Percentiles rank a stretch among this genome's conserved stretches.
These are phyloP conservation scores for Botrytis fabae DNA, from an alignment of 2,329 filamentous ascomycete genomes.

Conservation along the genomic window DNA sequence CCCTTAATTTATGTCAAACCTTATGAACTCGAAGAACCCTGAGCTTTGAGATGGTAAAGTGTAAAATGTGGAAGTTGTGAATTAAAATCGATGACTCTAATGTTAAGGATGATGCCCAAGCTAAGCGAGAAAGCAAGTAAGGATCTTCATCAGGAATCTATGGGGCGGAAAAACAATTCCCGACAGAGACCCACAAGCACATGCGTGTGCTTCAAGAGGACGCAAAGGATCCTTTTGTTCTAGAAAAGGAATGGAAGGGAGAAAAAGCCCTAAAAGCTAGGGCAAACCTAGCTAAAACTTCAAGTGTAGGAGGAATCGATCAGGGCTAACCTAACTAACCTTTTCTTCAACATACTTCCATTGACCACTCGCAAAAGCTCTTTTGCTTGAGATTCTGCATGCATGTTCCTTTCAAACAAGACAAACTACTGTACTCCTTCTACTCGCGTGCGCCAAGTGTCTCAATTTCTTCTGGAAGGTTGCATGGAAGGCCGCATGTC, in stretches of 20 bases:
- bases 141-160: not conserved
- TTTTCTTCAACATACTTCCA: not conserved
- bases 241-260: slow-evolving; percentile 12
- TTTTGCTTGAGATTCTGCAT: slow-evolving; percentile 1
- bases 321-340: not conserved
- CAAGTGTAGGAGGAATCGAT: not conserved
- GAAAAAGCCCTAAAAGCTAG: not conserved
- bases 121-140: slow-evolving; percentile 18
- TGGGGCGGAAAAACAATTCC: slow-evolving; percentile 8
- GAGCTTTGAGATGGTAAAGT: not conserved
- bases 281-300: not conserved
- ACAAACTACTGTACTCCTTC: not conserved
- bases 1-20: slow-evolving; percentile 2
- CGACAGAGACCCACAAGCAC: not conserved
- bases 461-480: slow-evolving; percentile 16
- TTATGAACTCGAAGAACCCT: not conserved
- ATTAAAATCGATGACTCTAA: not conserved
- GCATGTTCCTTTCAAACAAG: slow-evolving; percentile 9
- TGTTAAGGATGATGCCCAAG: slow-evolving; percentile 9
- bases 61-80: not conserved
- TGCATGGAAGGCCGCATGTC: slow-evolving; percentile 17
- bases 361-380: not conserved
- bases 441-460: not conserved
- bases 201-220: slow-evolving; percentile 8
- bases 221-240: slow-evolving; percentile 12